Evolutionary conservation across 805 yeast species (phyloP), one percentile per base, ranked within the genome.

Genomic region (Lipomyces starkeyi): DNA sequence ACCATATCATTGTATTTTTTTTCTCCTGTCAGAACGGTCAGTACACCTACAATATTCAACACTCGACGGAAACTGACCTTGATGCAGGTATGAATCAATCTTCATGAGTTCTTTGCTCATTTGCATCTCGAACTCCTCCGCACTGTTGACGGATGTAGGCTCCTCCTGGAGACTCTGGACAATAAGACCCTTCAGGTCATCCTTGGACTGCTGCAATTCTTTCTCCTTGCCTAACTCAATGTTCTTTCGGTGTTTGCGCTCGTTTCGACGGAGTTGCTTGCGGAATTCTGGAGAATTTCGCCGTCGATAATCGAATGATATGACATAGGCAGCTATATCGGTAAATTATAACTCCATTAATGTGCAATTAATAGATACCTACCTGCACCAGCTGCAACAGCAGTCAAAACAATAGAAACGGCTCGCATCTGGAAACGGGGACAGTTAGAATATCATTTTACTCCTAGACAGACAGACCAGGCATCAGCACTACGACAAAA

Each of bases 231-330:
- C 79, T 76, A 87, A 87, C 69, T 84, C 83, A 74, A 69, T 35
- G 20, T 60, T 54, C 62, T 73, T 73, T 58, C 68, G 66, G 60
- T 89, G 90, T 75, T 85, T 83, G 75, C 84, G 85, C 66, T 88
- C 85, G 76, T 85, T 84, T 78, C 86, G 87, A 76, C 86, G 86
- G 76, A 95, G 84, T 58, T 85, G 78, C 76, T 85, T 88, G 84
- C 99, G 91, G 85, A 95, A 96, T 66, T 86, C 90, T 25, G 90
- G 79, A 66, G 90, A 87, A 80, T 84, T 83, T 82, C 98, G 91
- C 82, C 99, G 91, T 80, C 85, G 85, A 83, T 93, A 91, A 82
- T 95, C 99, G 77, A 96, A 96, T 83, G 91, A 95, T 52, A 87
- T 82, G 65, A 94, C 91, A 81, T 95, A 94, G 20, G 80, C 73